Conservation (phyloP, 441 rosid genomes). For the Pelargonium citronellum region DNA sequence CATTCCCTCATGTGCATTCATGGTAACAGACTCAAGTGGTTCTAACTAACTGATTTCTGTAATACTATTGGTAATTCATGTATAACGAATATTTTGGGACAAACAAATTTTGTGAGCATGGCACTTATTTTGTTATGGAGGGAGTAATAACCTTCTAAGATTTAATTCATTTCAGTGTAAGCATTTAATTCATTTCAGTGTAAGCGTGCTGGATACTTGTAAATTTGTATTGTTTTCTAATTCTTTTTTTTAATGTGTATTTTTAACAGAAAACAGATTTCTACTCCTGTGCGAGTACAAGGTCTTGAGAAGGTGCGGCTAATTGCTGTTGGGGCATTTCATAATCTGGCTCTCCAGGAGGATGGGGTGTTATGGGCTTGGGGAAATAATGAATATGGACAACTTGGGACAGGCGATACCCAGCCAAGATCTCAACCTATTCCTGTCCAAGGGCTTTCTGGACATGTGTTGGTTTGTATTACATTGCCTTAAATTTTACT, state of each 20-base stretch:
- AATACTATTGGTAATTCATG: too few species aligned
- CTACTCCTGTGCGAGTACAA: conserved; percentile 91
- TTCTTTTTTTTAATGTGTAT: background rate
- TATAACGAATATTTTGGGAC: too few species aligned
- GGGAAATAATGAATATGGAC: conserved; percentile 99
- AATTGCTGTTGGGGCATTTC: conserved; percentile 97
- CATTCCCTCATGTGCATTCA: too few species aligned
- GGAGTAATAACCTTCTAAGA: background rate
- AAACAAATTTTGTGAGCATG: too few species aligned
- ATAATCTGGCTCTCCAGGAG: conserved; percentile 91
- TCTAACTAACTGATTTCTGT: too few species aligned
- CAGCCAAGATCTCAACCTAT: conserved; percentile 96
- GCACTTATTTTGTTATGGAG: too few species aligned
- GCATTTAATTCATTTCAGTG: too few species aligned
- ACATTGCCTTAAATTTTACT: background rate
- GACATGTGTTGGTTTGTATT: conserved; percentile 68
- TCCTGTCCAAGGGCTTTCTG: conserved; percentile 77
- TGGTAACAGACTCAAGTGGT: too few species aligned
- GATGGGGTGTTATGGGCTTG: conserved; percentile 95
- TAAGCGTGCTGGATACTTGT: too few species aligned
- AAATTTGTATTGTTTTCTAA: too few species aligned
- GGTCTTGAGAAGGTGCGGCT: conserved; percentile 84
- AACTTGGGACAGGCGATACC: conserved; percentile 98
- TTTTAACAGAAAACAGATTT: conserved; percentile 80
- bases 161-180: too few species aligned